A percentile compares a stretch with the other conserved stretches of the same genome.
Evolutionary conservation across 345 rosid species (phyloP).

Genomic region (Citrus sinensis): DNA sequence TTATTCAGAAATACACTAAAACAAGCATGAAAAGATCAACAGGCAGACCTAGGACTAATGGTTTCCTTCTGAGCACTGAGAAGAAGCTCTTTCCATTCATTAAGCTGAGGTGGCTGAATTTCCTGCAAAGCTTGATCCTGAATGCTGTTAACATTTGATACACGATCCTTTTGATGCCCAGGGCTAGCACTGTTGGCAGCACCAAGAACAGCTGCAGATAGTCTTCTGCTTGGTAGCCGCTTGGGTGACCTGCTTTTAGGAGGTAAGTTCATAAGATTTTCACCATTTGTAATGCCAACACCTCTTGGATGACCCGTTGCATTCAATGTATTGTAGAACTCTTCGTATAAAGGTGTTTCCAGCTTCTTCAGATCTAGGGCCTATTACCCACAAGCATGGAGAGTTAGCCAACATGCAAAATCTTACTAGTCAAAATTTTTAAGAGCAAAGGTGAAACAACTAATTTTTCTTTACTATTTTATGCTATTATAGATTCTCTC

Average conservation of each 20-base stretch:
- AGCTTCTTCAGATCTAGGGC: slow-evolving; percentile 76
- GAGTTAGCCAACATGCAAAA: not conserved
- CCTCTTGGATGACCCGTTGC: slow-evolving; percentile 40
- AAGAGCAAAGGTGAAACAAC: not conserved
- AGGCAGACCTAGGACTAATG: slow-evolving; percentile 50
- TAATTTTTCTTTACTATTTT: not conserved
- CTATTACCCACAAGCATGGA: slow-evolving; percentile 24
- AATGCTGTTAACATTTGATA: slow-evolving; percentile 34
- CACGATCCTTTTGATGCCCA: slow-evolving; percentile 22
- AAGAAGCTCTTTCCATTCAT: slow-evolving; percentile 39
- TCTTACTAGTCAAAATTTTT: not conserved
- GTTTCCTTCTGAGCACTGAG: slow-evolving; percentile 35
- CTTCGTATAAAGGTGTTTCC: slow-evolving; percentile 81
- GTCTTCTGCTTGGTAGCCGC: slow-evolving; percentile 70
- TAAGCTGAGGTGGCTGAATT: slow-evolving; percentile 46
- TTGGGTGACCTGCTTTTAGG: slow-evolving; percentile 81
- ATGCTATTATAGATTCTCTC: not conserved
- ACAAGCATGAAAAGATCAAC: not conserved
- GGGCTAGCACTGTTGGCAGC: slow-evolving; percentile 42
- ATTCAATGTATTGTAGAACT: slow-evolving; percentile 74
- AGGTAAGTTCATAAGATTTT: slow-evolving; percentile 57
- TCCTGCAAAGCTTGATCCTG: slow-evolving; percentile 46
- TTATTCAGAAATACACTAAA: slow-evolving; percentile 6
- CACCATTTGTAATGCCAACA: slow-evolving; percentile 37
- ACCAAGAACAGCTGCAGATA: slow-evolving; percentile 45